Evolutionary conservation across 2,329 filamentous ascomycete genomes (phyloP).

Genomic region (Xylaria sp.): DNA sequence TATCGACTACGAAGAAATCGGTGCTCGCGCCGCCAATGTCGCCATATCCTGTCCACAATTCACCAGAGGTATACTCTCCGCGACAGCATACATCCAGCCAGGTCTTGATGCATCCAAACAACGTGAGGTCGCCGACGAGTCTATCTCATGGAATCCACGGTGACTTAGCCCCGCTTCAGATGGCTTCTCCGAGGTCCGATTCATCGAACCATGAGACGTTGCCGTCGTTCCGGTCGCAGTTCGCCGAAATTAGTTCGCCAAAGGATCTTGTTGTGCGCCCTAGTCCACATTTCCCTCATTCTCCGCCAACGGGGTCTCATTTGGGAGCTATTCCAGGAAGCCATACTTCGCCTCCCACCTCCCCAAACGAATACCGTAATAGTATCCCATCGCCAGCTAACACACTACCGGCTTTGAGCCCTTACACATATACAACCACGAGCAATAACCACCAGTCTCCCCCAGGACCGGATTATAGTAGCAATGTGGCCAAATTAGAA

Average conservation of each 20-base stretch:
- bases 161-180: conserved; percentile 45
- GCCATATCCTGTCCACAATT: conserved; percentile 34
- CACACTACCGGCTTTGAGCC: conserved; percentile 47
- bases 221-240: conserved; percentile 45
- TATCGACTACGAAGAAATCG: conserved; percentile 30
- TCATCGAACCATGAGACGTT: conserved; percentile 44
- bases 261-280: conserved; percentile 40
- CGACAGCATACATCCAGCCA: conserved; percentile 34
- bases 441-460: conserved; percentile 41
- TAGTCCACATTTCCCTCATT: conserved; percentile 40
- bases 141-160: conserved; percentile 37
- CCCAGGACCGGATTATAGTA: conserved; percentile 48
- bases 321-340: conserved; percentile 43
- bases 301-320: conserved; percentile 43
- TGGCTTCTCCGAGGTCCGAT: conserved; percentile 47
- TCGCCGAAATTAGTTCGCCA: conserved; percentile 42
- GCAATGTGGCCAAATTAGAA: conserved; percentile 44
- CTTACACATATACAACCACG: conserved; percentile 45
- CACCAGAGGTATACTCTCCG: conserved; percentile 37
- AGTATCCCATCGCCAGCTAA: conserved; percentile 55
- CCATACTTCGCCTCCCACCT: conserved; percentile 55
- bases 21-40: conserved; percentile 42
- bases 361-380: conserved; percentile 55
- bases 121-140: conserved; percentile 45
- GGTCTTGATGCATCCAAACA: conserved; percentile 41